Conservation (phyloP, 352 stramenopile genomes). For the Aphanomyces invadans region DNA sequence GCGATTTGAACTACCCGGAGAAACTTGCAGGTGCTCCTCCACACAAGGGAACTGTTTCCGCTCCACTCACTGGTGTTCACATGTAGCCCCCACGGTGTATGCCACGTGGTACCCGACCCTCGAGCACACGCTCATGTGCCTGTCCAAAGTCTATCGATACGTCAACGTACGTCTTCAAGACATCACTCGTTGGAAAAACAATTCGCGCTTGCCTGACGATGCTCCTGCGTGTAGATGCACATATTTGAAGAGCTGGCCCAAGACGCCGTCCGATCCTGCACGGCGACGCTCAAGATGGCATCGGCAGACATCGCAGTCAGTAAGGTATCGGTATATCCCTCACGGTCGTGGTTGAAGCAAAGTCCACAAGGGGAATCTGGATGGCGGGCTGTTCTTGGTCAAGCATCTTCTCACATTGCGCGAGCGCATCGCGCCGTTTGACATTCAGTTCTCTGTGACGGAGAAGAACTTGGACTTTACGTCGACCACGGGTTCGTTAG, state of each 20-base stretch:
- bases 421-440: conserved; percentile 79
- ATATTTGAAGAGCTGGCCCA: conserved; percentile 82
- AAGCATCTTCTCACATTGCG: conserved; percentile 76
- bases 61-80: too few species aligned
- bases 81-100: conserved; percentile 41
- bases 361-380: conserved; percentile 44
- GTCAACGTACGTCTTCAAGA: conserved; percentile 43
- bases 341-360: too few species aligned
- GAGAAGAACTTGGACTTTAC: conserved; percentile 72
- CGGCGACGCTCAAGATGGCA: conserved; percentile 65
- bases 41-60: too few species aligned
- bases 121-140: conserved; percentile 71
- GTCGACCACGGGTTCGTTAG: conserved; percentile 33
- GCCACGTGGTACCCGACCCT: conserved; percentile 77
- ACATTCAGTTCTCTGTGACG: conserved; percentile 68
- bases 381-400: conserved; percentile 69
- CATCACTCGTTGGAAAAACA: too few species aligned
- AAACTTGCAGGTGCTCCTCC: conserved; percentile 44
- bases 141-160: conserved; percentile 82
- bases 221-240: conserved; percentile 70
- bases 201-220: too few species aligned
- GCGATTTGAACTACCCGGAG: conserved; percentile 64
- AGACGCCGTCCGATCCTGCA: conserved; percentile 75
- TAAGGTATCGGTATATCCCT: conserved; percentile 23
- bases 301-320: conserved; percentile 45